phyloP scores from a whole-genome alignment of 83 land plant species.

The Thuja plicata region DNA sequence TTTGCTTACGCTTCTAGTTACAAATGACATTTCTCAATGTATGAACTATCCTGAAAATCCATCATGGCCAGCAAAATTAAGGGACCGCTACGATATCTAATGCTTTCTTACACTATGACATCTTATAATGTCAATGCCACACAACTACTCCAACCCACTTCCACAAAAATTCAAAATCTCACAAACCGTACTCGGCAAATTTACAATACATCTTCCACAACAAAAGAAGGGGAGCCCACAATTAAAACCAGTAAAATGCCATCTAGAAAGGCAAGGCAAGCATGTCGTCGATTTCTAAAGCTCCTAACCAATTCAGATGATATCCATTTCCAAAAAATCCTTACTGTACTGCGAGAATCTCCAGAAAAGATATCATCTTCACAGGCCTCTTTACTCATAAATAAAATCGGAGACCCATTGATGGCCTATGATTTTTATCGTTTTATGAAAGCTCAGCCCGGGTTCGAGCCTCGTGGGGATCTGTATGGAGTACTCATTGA shows the following conservation, averaged over 20 bases:
- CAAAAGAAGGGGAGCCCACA: not conserved
- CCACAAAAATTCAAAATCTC: not conserved
- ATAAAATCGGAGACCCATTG: constrained; percentile 4
- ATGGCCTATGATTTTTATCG: constrained; percentile 6
- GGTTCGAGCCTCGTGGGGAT: not conserved
- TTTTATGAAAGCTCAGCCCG: not conserved
- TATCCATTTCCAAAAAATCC: not conserved
- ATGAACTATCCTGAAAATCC: not conserved
- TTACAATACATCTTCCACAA: not conserved
- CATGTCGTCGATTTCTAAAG: constrained; percentile 2
- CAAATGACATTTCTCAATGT: too few species aligned
- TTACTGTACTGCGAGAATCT: not conserved
- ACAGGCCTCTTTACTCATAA: constrained; percentile 6
- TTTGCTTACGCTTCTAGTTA: too few species aligned
- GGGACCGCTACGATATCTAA: not conserved
- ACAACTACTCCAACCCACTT: not conserved
- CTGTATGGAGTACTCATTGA: constrained; percentile 3
- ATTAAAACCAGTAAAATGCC: not conserved
- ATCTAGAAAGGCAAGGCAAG: not conserved
- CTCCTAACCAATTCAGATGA: not conserved
- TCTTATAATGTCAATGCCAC: not conserved
- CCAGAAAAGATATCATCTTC: constrained; percentile 5
- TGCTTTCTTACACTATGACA: not conserved
- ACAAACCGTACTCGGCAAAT: not conserved
- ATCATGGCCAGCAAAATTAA: not conserved